Evolutionary conservation across 257 asterid species (phyloP).

Genomic region (Solanum gandarillasii): DNA sequence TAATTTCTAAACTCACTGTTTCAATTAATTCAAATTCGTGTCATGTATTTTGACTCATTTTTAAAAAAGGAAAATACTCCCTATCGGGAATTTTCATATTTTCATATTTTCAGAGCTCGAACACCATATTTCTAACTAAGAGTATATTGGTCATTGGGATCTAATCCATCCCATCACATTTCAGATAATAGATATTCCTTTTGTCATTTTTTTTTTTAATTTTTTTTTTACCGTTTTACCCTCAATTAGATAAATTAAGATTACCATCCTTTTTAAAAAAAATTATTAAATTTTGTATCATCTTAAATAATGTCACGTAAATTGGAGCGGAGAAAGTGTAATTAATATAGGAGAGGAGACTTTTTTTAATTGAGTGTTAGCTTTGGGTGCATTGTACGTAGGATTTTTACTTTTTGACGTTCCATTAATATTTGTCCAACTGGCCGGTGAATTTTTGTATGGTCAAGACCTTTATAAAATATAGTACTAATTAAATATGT

Average conservation of each 20-base stretch:
- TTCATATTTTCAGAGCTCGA: not conserved
- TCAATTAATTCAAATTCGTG: not conserved
- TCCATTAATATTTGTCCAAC: not conserved
- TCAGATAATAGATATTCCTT: not conserved
- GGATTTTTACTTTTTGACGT: not conserved
- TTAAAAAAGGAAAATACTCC: rapidly evolving
- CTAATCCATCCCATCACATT: not conserved
- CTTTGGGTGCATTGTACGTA: not conserved
- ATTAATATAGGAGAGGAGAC: not conserved
- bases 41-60: not conserved
- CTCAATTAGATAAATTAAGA: not conserved
- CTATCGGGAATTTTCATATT: not conserved
- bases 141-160: not conserved
- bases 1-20: rapidly evolving
- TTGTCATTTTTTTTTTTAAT: no score
- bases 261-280: no score
- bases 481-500: not conserved
- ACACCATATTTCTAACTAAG: not conserved
- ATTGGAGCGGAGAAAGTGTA: no score
- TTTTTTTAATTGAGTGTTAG: not conserved
- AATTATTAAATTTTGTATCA: no score
- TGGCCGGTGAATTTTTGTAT: slow-evolving; percentile 16
- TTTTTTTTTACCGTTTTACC: no score
- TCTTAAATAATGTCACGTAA: no score
- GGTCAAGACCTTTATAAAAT: not conserved